These are phyloP conservation scores for Trichoderma erinaceum DNA, from an alignment of 495 filamentous ascomycete species.

Conservation along the genomic window DNA sequence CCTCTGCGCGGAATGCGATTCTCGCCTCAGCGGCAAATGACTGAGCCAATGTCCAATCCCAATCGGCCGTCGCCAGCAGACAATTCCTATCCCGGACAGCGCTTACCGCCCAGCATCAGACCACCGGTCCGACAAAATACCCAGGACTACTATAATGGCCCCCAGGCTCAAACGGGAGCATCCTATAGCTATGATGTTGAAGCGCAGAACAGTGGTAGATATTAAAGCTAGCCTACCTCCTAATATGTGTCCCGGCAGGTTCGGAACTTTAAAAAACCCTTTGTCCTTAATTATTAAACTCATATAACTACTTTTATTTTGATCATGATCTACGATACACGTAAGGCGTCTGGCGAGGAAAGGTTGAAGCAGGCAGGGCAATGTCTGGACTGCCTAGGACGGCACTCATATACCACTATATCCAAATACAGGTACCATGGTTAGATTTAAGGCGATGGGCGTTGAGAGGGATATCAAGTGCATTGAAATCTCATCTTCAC, in stretches of 20 bases:
- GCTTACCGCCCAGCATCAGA: conserved; percentile 23
- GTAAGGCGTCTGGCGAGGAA: neutral
- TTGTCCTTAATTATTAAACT: neutral
- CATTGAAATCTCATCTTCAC: neutral
- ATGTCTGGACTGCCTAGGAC: neutral
- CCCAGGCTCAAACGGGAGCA: conserved; percentile 19
- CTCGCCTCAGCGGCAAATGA: conserved; percentile 45
- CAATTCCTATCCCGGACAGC: conserved; percentile 21
- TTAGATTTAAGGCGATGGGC: neutral
- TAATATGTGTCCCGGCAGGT: conserved; percentile 1
- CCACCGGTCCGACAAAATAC: conserved; percentile 16
- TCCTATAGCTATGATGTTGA: conserved; percentile 28
- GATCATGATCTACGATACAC: conserved; percentile 2
- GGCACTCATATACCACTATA: neutral
- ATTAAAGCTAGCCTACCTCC: conserved; percentile 19
- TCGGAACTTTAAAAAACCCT: neutral
- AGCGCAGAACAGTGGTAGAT: conserved; percentile 25
- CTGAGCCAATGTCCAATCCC: conserved; percentile 36
- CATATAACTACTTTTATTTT: neutral
- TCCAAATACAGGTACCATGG: neutral
- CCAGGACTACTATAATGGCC: conserved; percentile 21
- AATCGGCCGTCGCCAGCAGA: neutral
- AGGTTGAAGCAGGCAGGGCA: neutral
- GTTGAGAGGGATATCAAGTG: neutral
- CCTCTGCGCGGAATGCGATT: conserved; percentile 30